Evolutionary conservation across 1,284 basidiomycete genomes (phyloP).

Genomic region (Tylopilus orsonianus): DNA sequence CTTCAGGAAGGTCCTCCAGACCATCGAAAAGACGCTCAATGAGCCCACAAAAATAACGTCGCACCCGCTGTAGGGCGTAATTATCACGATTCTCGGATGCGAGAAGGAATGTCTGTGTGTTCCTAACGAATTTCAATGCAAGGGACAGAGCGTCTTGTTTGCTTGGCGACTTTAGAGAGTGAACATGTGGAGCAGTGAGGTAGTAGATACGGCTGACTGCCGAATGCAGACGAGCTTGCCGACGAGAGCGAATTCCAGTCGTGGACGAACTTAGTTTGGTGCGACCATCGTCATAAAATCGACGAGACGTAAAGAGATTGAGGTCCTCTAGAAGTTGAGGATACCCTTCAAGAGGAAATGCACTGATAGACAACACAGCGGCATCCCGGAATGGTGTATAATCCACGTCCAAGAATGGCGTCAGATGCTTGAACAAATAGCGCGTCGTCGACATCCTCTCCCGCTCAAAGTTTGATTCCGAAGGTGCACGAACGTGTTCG

Average conservation of each 20-base stretch:
- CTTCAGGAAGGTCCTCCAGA: constrained; percentile 68
- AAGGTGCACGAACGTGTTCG: constrained; percentile 72
- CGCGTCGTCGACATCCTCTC: constrained; percentile 78
- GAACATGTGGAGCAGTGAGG: constrained; percentile 78
- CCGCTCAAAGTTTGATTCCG: constrained; percentile 69
- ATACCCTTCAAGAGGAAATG: constrained; percentile 77
- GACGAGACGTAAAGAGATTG: constrained; percentile 74
- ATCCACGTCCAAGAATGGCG: constrained; percentile 86
- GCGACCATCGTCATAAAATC: constrained; percentile 77
- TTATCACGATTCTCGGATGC: constrained; percentile 74
- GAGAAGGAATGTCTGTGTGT: constrained; percentile 77
- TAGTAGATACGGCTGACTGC: constrained; percentile 90
- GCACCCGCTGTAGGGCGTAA: constrained; percentile 77
- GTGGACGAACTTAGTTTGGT: constrained; percentile 61
- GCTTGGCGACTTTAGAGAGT: constrained; percentile 67
- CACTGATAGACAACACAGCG: constrained; percentile 85
- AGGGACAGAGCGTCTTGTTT: constrained; percentile 76
- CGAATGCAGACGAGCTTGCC: constrained; percentile 82
- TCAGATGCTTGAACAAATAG: constrained; percentile 82
- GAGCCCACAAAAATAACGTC: constrained; percentile 88
- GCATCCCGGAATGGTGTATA: constrained; percentile 82
- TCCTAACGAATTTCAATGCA: constrained; percentile 84
- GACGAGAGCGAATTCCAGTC: constrained; percentile 58
- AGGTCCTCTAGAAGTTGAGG: constrained; percentile 84
- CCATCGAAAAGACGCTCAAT: constrained; percentile 86